phyloP scores from a whole-genome alignment of 331 rosid species.

The Acacia concinna region DNA sequence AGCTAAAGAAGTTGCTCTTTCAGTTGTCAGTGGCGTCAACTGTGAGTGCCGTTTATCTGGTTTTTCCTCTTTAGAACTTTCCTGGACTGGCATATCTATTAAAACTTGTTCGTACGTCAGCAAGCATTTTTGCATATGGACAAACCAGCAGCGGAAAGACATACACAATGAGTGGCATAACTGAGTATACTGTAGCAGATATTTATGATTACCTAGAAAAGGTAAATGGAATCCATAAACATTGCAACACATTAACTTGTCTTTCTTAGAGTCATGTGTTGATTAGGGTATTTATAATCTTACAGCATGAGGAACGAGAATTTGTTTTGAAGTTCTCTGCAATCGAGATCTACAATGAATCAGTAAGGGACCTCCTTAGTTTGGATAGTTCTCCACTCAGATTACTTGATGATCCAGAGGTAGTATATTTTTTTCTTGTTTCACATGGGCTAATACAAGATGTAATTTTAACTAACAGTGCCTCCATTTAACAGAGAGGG shows the following conservation, averaged over 20 bases:
- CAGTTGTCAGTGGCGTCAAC: constrained; percentile 81
- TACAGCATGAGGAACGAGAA: constrained; percentile 75
- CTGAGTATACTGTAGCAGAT: constrained; percentile 71
- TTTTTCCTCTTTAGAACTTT: constrained; percentile 26
- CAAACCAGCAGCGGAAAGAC: constrained; percentile 99
- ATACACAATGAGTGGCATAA: constrained; percentile 83
- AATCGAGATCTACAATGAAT: constrained; percentile 87
- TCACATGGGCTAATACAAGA: constrained; percentile 5
- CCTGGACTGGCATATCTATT: constrained; percentile 14
- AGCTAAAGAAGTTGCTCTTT: constrained; percentile 82
- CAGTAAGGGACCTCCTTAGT: constrained; percentile 88
- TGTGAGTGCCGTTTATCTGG: constrained; percentile 51
- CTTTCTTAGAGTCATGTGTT: constrained; percentile 27
- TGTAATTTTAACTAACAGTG: constrained; percentile 35
- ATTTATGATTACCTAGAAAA: constrained; percentile 60
- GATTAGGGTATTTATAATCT: constrained; percentile 22
- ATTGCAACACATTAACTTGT: not conserved
- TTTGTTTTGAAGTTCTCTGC: constrained; percentile 78
- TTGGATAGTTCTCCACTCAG: constrained; percentile 74
- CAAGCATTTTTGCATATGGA: constrained; percentile 93
- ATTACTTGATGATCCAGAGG: constrained; percentile 98
- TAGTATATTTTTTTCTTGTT: constrained; percentile 34
- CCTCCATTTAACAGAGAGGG: constrained; percentile 68
- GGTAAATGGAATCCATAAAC: constrained; percentile 40
- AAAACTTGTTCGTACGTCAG: constrained; percentile 34